Evolutionary conservation across 352 stramenopile species (phyloP), one percentile per base, ranked within the genome.

Genomic region (Pythium volutum): DNA sequence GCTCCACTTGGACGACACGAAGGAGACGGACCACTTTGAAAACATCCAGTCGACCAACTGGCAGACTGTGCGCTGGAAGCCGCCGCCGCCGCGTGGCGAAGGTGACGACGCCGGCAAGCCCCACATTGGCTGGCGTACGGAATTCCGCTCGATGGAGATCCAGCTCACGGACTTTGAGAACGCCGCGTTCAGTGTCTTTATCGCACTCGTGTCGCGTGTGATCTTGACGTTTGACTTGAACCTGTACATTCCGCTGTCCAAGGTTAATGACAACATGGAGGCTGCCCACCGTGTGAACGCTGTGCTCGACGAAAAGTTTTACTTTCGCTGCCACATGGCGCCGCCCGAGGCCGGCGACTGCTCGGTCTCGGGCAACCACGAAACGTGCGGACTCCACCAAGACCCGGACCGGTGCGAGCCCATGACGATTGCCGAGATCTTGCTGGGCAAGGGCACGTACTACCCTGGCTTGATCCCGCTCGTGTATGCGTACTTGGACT

Each of bases 11-110:
- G 81, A 95, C 63, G 87, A 96, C 64, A 74, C 78, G 49, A 79
- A 58, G 39, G 84, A 89, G 66, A 93, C 87, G 15, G 97, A 99
- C 64, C 97, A 99, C 73, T 99, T 98, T 74, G 97, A 99, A 76
- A 99, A 98, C 73, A 99, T 99, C 63, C 98, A 99, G 84, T 98
- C 91, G 69, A 99, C 97, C 23, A 99, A 99, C 73, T 99, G 98
- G 98, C 97, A 99, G 85, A 98, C 94, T n/a, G 97, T 99, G 59
- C 93, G 98, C 46, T 99, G 98, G 98, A 99, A 99, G 84, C 98
- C 98, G 41, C 98, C 98, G 45, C 97, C 97, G 52, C 91, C 93
- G 34, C 73, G 71, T 45, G 56, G 39, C 27, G 65, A 76, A 43
- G 56, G 34, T 25, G 65, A 76, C 34, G 70, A 49, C 12, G 48